These are phyloP conservation scores for Diplodia sapinea DNA, from an alignment of 2,329 filamentous ascomycete genomes.

Conservation along the genomic window DNA sequence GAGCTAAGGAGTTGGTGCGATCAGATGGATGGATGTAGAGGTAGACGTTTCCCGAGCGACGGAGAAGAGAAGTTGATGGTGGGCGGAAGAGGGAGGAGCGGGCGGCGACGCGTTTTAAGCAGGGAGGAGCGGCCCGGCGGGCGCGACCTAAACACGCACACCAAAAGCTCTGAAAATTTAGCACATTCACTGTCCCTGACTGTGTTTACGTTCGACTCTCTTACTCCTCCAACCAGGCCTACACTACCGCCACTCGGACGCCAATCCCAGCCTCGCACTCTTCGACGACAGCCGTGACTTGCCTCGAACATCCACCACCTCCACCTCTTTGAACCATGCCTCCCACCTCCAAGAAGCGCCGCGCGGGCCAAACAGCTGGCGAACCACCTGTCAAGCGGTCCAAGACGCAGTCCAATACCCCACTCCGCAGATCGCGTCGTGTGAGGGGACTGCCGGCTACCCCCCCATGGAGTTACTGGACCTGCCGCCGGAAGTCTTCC, in stretches of 20 bases:
- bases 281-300: too few species aligned
- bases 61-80: not conserved
- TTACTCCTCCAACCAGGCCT: too few species aligned
- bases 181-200: not conserved
- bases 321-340: not conserved
- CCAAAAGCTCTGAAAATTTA: not conserved
- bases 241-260: too few species aligned
- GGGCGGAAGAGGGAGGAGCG: not conserved
- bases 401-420: not conserved
- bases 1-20: too few species aligned
- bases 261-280: too few species aligned
- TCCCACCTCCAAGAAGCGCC: not conserved
- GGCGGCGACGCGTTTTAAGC: not conserved
- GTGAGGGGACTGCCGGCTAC: not conserved
- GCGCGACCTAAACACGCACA: not conserved
- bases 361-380: not conserved
- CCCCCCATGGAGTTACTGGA: not conserved
- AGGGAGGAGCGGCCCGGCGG: not conserved
- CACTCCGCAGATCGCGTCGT: not conserved
- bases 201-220: too few species aligned
- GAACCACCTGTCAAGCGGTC: not conserved
- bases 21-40: too few species aligned
- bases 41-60: not conserved
- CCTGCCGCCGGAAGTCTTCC: conserved; percentile 3
- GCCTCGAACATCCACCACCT: not conserved